phyloP scores from a whole-genome alignment of 1,284 basidiomycete species.

The Leucoagaricus sp. region DNA sequence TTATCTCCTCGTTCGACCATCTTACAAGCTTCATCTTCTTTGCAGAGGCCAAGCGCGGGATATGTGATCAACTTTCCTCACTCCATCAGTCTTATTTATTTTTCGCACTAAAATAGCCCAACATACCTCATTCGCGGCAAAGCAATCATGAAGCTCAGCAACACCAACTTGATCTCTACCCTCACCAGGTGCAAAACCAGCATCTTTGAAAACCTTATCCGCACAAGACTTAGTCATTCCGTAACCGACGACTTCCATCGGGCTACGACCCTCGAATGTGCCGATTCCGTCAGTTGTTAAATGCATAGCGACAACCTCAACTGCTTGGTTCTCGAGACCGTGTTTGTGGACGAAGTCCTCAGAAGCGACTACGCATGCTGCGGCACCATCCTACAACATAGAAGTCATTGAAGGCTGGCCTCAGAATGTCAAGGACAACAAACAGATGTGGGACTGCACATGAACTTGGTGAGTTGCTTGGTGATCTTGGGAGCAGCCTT shows the following conservation, averaged over 20 bases:
- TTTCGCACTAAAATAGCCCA: too few relatives aligned
- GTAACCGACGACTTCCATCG: constrained; percentile 78
- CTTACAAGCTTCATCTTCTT: constrained; percentile 70
- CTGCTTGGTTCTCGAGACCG: constrained; percentile 82
- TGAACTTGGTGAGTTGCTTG: constrained; percentile 78
- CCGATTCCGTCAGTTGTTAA: constrained; percentile 65
- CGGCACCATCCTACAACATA: constrained; percentile 65
- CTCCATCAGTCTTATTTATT: too few relatives aligned
- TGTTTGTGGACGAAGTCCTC: constrained; percentile 82
- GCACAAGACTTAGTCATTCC: constrained; percentile 74
- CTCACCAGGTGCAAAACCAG: constrained; percentile 64
- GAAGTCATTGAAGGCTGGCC: too few relatives aligned
- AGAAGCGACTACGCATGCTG: constrained; percentile 76
- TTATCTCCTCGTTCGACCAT: constrained; percentile 80
- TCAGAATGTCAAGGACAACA: too few relatives aligned
- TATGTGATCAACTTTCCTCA: constrained; percentile 88
- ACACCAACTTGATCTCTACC: constrained; percentile 81
- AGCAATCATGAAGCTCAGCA: constrained; percentile 86
- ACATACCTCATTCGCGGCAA: constrained; percentile 73
- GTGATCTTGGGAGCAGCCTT: constrained; percentile 67
- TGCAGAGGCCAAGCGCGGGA: constrained; percentile 79
- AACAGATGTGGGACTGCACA: constrained; percentile 87
- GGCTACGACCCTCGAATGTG: constrained; percentile 65
- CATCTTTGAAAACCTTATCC: constrained; percentile 71
- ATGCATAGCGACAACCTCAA: constrained; percentile 72